A percentile compares a stretch with the other conserved stretches of the same genome.
phyloP scores from a whole-genome alignment of 345 rosid genomes.

The Salix udensis region DNA sequence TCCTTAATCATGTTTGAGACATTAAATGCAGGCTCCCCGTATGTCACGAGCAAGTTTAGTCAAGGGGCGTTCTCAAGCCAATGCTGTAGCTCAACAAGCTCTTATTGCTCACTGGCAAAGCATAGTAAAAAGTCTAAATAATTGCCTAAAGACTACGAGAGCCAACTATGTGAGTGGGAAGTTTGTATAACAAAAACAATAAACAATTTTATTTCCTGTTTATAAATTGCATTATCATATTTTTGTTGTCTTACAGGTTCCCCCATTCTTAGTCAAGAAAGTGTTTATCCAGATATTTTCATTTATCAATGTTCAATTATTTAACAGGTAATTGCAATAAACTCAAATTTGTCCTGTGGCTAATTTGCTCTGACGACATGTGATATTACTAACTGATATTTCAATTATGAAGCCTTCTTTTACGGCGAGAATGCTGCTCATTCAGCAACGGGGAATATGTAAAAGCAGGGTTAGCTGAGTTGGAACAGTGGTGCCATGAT shows the following conservation, averaged over 20 bases:
- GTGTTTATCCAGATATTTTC: conserved; percentile 85
- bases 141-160: conserved; percentile 64
- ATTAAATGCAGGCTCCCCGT: conserved; percentile 69
- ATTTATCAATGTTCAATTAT: conserved; percentile 86
- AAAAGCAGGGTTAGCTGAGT: conserved; percentile 83
- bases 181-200: not conserved
- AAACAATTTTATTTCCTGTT: conserved; percentile 5
- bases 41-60: conserved; percentile 78
- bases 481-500: conserved; percentile 74
- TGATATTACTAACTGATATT: conserved; percentile 3
- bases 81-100: conserved; percentile 88
- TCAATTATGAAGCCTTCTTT: conserved; percentile 63
- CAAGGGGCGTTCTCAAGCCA: conserved; percentile 88
- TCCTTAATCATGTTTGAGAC: conserved; percentile 3
- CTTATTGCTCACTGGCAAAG: conserved; percentile 93
- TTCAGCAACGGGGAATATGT: conserved; percentile 94
- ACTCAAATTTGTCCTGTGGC: not conserved
- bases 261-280: conserved; percentile 45
- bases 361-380: not conserved
- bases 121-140: conserved; percentile 73
- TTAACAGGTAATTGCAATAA: conserved; percentile 60
- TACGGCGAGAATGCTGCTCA: conserved; percentile 93
- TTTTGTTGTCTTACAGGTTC: conserved; percentile 25
- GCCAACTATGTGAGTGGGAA: conserved; percentile 56
- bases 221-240: conserved; percentile 15